These are phyloP conservation scores for Xylariaceae sp. DNA, from an alignment of 2,329 filamentous ascomycete species.

Conservation along the genomic window DNA sequence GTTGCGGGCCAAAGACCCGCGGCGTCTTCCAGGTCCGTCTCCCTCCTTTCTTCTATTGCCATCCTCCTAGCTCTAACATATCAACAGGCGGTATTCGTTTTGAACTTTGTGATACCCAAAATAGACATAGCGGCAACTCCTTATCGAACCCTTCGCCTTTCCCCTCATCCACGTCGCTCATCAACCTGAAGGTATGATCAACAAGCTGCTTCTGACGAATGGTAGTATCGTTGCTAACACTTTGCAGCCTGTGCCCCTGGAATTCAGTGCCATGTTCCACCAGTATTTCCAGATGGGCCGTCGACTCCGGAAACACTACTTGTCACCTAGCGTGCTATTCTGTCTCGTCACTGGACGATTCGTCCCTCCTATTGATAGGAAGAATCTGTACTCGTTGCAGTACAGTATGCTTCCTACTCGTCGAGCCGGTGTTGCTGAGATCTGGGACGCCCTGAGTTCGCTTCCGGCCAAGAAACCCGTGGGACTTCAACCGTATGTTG, in stretches of 20 bases:
- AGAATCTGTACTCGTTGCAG: conserved; percentile 91
- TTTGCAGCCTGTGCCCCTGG: conserved; percentile 73
- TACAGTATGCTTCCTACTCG: conserved; percentile 93
- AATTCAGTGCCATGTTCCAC: conserved; percentile 90
- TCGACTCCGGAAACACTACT: conserved; percentile 90
- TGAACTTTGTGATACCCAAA: conserved; percentile 72
- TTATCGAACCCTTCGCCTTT: conserved; percentile 7
- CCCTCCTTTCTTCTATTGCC: conserved; percentile 2
- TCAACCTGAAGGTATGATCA: conserved; percentile 68
- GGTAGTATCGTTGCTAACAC: conserved; percentile 4
- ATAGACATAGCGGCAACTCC: conserved; percentile 41
- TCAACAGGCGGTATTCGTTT: conserved; percentile 73
- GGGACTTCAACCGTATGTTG: conserved; percentile 25
- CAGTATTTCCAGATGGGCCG: conserved; percentile 94
- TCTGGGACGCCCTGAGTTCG: conserved; percentile 69
- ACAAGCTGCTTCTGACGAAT: not conserved
- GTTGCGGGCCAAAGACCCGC: conserved; percentile 89
- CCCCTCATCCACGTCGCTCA: conserved; percentile 63
- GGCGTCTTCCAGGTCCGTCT: conserved; percentile 69
- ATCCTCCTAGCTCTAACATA: conserved; percentile 4
- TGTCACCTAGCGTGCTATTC: conserved; percentile 80
- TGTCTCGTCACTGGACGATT: conserved; percentile 87
- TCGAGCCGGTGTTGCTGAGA: conserved; percentile 72
- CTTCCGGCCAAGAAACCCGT: conserved; percentile 42
- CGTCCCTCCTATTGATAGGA: conserved; percentile 89